Evolutionary conservation across 305 asterid genomes (phyloP).

Genomic region (Fraxinus platypoda): DNA sequence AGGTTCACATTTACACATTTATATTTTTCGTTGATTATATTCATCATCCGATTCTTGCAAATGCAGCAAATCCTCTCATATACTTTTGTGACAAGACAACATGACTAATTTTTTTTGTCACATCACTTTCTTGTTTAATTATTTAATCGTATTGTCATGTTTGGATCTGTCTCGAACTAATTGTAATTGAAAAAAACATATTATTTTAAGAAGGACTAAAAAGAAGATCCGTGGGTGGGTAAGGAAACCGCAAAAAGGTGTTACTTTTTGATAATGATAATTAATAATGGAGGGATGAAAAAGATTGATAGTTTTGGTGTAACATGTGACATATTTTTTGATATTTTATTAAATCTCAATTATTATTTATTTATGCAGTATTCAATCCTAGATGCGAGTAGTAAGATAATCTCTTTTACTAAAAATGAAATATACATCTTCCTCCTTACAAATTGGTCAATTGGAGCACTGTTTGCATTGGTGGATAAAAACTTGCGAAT

Average conservation of each 20-base stretch:
- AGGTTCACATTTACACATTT: not conserved
- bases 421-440: too few relatives aligned
- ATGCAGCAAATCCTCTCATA: too few relatives aligned
- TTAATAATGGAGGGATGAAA: conserved; percentile 15
- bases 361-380: not conserved
- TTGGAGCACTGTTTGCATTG: too few relatives aligned
- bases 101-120: not conserved
- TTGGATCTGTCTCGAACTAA: conserved; percentile 15
- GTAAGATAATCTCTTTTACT: not conserved
- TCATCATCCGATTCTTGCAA: not conserved
- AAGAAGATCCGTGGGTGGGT: conserved; percentile 5
- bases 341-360: not conserved
- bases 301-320: conserved; percentile 18
- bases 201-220: not conserved
- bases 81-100: not conserved
- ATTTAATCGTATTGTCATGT: not conserved
- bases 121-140: not conserved
- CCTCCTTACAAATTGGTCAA: too few relatives aligned
- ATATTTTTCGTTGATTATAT: not conserved
- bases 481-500: too few relatives aligned
- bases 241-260: not conserved
- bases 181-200: conserved; percentile 14
- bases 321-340: conserved; percentile 9
- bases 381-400: not conserved
- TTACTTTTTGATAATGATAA: conserved; percentile 4